Evolutionary conservation across 495 filamentous ascomycete species (phyloP).

Genomic region (Neurospora sp.): DNA sequence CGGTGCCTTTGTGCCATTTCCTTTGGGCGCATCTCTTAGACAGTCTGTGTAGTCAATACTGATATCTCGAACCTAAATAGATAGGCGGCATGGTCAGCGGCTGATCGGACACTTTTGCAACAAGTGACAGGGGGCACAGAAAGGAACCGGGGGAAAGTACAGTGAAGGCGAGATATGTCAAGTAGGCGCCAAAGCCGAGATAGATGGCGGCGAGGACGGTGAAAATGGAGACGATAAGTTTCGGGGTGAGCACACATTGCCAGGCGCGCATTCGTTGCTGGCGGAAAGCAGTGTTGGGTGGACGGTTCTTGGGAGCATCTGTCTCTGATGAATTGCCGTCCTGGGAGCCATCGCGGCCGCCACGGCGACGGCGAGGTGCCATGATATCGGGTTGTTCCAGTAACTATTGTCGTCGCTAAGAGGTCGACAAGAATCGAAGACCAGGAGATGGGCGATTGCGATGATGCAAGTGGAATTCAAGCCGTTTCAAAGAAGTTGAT

Average conservation of each 20-base stretch:
- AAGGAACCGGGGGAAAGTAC: slow-evolving; percentile 8
- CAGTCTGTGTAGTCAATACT: slow-evolving; percentile 85
- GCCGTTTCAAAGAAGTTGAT: not conserved
- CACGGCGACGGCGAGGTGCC: slow-evolving; percentile 26
- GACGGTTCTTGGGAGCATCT: slow-evolving; percentile 24
- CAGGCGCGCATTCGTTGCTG: slow-evolving; percentile 30
- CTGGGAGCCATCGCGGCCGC: slow-evolving; percentile 14
- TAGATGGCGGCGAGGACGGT: slow-evolving; percentile 26
- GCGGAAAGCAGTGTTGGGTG: slow-evolving; percentile 27
- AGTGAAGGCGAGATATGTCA: slow-evolving; percentile 24
- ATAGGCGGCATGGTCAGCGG: slow-evolving; percentile 21
- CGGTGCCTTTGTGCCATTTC: slow-evolving; percentile 3
- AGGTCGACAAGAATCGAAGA: not conserved
- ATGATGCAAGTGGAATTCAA: not conserved
- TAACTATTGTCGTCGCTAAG: not conserved
- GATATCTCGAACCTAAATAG: slow-evolving; percentile 73
- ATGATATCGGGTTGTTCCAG: slow-evolving; percentile 11
- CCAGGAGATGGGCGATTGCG: not conserved
- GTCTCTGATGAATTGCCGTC: slow-evolving; percentile 12
- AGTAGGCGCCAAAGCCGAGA: slow-evolving; percentile 24
- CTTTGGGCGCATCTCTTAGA: slow-evolving; percentile 36
- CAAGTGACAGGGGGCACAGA: not conserved
- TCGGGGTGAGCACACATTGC: slow-evolving; percentile 29
- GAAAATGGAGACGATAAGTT: slow-evolving; percentile 28
- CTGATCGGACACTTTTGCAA: slow-evolving; percentile 8